Evolutionary conservation across 495 filamentous ascomycete genomes (phyloP).

Genomic region (Venustampulla echinocandica): DNA sequence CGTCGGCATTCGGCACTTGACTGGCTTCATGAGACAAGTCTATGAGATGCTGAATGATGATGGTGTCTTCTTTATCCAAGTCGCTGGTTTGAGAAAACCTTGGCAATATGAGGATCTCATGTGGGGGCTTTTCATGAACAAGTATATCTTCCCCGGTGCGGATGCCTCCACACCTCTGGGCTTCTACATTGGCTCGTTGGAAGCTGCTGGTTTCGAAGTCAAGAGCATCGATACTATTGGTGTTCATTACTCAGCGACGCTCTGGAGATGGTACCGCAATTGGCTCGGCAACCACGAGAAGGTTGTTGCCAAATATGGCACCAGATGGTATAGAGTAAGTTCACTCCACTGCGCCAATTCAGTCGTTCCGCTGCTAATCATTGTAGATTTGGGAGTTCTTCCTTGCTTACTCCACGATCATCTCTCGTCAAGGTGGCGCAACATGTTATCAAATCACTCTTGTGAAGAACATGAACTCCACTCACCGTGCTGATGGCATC

Average conservation of each 20-base stretch:
- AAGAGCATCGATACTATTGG: slow-evolving; percentile 79
- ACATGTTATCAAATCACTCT: slow-evolving; percentile 94
- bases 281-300: slow-evolving; percentile 96
- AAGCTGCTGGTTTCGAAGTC: slow-evolving; percentile 70
- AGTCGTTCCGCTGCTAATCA: slow-evolving; percentile 8
- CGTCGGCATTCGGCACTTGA: slow-evolving; percentile 70
- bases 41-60: slow-evolving; percentile 85
- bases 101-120: slow-evolving; percentile 89
- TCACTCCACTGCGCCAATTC: neutral
- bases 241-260: slow-evolving; percentile 93
- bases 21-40: slow-evolving; percentile 58
- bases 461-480: slow-evolving; percentile 97
- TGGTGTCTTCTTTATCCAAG: slow-evolving; percentile 75
- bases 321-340: slow-evolving; percentile 90
- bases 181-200: slow-evolving; percentile 58
- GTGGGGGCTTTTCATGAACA: slow-evolving; percentile 90
- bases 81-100: slow-evolving; percentile 67
- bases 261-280: slow-evolving; percentile 99
- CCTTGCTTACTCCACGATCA: slow-evolving; percentile 87
- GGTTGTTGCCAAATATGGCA: slow-evolving; percentile 90
- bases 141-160: slow-evolving; percentile 83
- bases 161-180: slow-evolving; percentile 77
- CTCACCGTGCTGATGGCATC: slow-evolving; percentile 86
- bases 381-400: slow-evolving; percentile 95
- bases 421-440: slow-evolving; percentile 83